Evolutionary conservation across 495 filamentous ascomycete genomes (phyloP).

Genomic region (Alectoria sarmentosa): DNA sequence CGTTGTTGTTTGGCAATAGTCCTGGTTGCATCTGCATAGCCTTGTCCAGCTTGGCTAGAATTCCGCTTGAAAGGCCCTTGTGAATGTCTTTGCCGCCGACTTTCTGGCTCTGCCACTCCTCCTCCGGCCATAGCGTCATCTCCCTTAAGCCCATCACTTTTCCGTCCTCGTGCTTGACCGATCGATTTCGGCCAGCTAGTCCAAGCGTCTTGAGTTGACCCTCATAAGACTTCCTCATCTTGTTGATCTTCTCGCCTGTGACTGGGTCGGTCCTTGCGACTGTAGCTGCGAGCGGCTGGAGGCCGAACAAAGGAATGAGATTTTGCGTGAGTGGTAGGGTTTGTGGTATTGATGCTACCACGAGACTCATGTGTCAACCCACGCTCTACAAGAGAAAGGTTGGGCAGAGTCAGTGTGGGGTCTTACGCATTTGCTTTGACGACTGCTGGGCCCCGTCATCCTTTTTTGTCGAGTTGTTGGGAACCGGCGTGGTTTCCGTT

Average conservation of each 20-base stretch:
- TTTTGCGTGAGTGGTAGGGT: slow-evolving; percentile 54
- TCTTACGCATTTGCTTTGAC: slow-evolving; percentile 26
- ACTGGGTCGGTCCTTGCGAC: slow-evolving; percentile 58
- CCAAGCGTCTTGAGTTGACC: slow-evolving; percentile 56
- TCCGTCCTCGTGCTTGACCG: slow-evolving; percentile 43
- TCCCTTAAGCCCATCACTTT: slow-evolving; percentile 26
- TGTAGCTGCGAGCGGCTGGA: slow-evolving; percentile 52
- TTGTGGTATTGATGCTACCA: slow-evolving; percentile 23
- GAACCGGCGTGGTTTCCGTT: slow-evolving; percentile 7
- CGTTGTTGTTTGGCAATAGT: slow-evolving; percentile 46
- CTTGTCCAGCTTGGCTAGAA: slow-evolving; percentile 42
- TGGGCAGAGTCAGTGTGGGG: slow-evolving; percentile 17
- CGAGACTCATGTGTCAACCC: slow-evolving; percentile 23
- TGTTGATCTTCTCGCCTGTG: slow-evolving; percentile 66
- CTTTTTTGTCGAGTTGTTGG: slow-evolving; percentile 15
- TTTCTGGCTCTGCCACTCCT: slow-evolving; percentile 59
- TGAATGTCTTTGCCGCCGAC: slow-evolving; percentile 51
- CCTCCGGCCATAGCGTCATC: slow-evolving; percentile 49
- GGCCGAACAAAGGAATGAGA: slow-evolving; percentile 55
- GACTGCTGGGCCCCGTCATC: slow-evolving; percentile 2
- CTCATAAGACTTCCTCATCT: slow-evolving; percentile 68
- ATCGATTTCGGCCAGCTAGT: slow-evolving; percentile 57
- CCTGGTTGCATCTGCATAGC: slow-evolving; percentile 54
- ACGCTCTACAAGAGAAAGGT: slow-evolving; percentile 17
- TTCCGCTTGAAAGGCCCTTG: slow-evolving; percentile 31